phyloP scores from a whole-genome alignment of 2,329 filamentous ascomycete species.

The Colletotrichum sp. region DNA sequence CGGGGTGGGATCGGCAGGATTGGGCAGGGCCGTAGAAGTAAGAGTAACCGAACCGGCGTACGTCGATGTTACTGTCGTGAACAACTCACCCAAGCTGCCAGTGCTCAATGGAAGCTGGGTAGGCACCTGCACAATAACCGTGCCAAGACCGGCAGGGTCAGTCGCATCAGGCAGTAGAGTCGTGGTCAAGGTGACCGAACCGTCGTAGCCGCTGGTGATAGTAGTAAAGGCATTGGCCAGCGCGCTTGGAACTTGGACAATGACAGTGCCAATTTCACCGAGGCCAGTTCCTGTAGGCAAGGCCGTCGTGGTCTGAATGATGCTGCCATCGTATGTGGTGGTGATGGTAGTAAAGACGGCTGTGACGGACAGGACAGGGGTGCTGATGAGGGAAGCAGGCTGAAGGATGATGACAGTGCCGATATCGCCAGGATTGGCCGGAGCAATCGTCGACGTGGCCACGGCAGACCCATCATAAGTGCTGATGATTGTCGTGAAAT shows the following conservation, averaged over 20 bases:
- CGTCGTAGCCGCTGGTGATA: not conserved
- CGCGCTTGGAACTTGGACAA: not conserved
- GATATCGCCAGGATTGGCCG: not conserved
- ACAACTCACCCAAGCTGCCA: not conserved
- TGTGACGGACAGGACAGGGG: not conserved
- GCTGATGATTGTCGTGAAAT: not conserved
- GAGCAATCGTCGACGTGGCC: not conserved
- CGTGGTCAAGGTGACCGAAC: not conserved
- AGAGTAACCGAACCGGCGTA: not conserved
- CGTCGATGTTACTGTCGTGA: not conserved
- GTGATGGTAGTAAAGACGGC: not conserved
- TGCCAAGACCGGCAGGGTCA: not conserved
- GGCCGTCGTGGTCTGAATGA: not conserved
- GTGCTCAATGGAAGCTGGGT: not conserved
- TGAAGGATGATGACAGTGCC: not conserved
- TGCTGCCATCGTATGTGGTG: not conserved
- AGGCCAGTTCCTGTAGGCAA: not conserved
- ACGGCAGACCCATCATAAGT: not conserved
- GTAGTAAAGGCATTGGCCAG: not conserved
- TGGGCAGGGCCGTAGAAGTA: not conserved
- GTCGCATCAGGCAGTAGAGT: not conserved
- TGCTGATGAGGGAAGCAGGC: not conserved
- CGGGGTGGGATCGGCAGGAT: not conserved
- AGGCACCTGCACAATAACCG: not conserved
- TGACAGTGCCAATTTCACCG: not conserved